Conservation (phyloP, 2,329 filamentous ascomycete species). For the Bipolaris gigantea region DNA sequence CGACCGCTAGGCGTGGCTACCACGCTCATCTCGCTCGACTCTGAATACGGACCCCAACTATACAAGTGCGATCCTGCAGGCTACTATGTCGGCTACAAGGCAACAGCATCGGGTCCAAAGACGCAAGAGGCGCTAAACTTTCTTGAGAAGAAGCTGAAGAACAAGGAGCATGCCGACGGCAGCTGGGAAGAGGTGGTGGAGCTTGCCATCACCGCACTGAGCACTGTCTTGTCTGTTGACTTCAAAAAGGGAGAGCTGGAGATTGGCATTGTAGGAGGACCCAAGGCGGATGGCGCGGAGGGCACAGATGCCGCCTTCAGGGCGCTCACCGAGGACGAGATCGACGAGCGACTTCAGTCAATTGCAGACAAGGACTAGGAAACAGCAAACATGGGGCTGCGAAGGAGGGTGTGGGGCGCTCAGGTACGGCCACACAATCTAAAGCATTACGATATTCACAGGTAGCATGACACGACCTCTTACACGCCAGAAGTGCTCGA, state of each 20-base stretch:
- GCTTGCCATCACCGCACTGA: constrained; percentile 90
- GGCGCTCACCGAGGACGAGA: constrained; percentile 92
- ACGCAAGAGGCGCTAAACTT: constrained; percentile 98
- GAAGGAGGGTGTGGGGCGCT: constrained; percentile 26
- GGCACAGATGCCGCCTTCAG: constrained; percentile 80
- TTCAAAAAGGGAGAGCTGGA: constrained; percentile 99
- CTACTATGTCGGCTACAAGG: constrained; percentile 98
- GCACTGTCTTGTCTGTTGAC: constrained; percentile 95
- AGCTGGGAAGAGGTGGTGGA: constrained; percentile 98
- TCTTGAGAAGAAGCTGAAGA: constrained; percentile 99
- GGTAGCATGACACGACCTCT: constrained; percentile 34
- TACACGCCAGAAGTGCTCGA: constrained; percentile 33
- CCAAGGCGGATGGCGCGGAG: constrained; percentile 78
- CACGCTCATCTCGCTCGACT: constrained; percentile 91
- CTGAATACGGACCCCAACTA: constrained; percentile 87
- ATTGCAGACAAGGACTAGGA: constrained; percentile 97
- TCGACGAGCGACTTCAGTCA: constrained; percentile 95
- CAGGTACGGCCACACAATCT: constrained; percentile 26
- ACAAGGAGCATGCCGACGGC: constrained; percentile 92
- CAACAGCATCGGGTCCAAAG: constrained; percentile 94
- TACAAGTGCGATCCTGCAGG: constrained; percentile 99
- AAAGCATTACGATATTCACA: constrained; percentile 29
- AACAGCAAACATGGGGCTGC: constrained; percentile 22
- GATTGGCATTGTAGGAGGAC: constrained; percentile 93
- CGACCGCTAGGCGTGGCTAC: constrained; percentile 93